Evolutionary conservation across 805 yeast species (phyloP).

Genomic region (Candida mattraensis): DNA sequence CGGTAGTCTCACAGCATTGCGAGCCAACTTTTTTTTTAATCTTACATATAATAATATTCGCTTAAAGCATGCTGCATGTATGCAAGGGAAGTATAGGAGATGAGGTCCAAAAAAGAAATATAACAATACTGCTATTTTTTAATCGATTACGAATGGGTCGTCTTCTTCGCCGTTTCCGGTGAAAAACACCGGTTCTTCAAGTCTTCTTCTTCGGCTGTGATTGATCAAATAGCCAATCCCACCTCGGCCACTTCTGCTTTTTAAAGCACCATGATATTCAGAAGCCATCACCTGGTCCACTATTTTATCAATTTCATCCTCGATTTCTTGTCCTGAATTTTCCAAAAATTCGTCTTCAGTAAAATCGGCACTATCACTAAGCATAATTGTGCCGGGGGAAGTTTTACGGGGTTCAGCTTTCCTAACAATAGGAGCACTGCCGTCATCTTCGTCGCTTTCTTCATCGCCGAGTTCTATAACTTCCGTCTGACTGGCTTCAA

Average conservation of each 20-base stretch:
- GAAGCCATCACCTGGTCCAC: slow-evolving; percentile 13
- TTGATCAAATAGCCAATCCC: neutral
- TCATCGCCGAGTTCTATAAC: slow-evolving; percentile 22
- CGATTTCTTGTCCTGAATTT: slow-evolving; percentile 11
- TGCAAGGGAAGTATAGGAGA: no score
- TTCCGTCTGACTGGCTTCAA: slow-evolving; percentile 12
- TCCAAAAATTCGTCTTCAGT: slow-evolving; percentile 19
- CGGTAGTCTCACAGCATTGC: no score
- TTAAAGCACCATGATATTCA: slow-evolving; percentile 2
- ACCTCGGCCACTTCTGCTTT: no score
- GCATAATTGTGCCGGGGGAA: neutral
- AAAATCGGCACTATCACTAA: slow-evolving; percentile 12
- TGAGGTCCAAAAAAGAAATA: no score
- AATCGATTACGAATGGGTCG: slow-evolving; percentile 35
- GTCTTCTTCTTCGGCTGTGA: neutral
- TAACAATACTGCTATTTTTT: no score
- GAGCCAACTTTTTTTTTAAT: no score
- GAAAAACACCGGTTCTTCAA: slow-evolving; percentile 26
- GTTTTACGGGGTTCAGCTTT: no score
- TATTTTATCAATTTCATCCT: slow-evolving; percentile 17
- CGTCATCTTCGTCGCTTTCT: slow-evolving; percentile 17
- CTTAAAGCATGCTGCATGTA: no score
- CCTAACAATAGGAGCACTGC: no score
- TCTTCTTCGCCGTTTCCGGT: slow-evolving; percentile 33
- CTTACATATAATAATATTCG: no score